Percentiles rank a stretch among this genome's conserved stretches.
phyloP scores from a whole-genome alignment of 2,329 filamentous ascomycete species.

The Coniochaeta prunicola region DNA sequence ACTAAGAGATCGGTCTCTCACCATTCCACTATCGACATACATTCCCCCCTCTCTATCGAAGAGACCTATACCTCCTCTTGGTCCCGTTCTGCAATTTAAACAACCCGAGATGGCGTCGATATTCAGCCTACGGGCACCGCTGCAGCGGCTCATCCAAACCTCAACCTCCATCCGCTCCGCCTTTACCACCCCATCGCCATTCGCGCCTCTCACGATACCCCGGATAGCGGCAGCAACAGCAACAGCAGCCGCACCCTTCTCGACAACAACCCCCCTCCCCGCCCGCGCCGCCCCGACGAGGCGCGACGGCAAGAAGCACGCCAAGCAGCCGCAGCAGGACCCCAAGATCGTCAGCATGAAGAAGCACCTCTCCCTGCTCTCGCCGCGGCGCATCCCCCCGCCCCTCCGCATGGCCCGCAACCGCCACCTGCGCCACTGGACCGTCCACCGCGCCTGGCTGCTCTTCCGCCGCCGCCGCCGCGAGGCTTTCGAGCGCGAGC shows the following conservation, averaged over 20 bases:
- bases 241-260: neutral
- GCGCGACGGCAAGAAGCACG: constrained; percentile 6
- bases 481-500: constrained; percentile 56
- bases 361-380: constrained; percentile 22
- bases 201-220: neutral
- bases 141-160: neutral
- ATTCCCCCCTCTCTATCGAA: neutral
- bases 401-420: constrained; percentile 85
- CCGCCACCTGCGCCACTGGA: constrained; percentile 91
- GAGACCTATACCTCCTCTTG: neutral
- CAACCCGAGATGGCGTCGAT: neutral
- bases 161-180: neutral
- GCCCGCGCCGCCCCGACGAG: neutral
- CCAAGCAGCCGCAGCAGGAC: constrained; percentile 14
- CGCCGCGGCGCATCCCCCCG: constrained; percentile 30
- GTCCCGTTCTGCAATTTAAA: neutral
- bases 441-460: constrained; percentile 93
- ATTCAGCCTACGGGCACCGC: neutral
- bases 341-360: constrained; percentile 25
- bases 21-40: neutral
- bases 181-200: neutral
- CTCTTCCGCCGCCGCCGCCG: constrained; percentile 67
- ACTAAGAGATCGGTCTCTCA: neutral
- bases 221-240: neutral
- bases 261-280: neutral